Evolutionary conservation across 805 yeast genomes (phyloP), one percentile per base, ranked within the genome.

Genomic region (Ogataea siamensis): DNA sequence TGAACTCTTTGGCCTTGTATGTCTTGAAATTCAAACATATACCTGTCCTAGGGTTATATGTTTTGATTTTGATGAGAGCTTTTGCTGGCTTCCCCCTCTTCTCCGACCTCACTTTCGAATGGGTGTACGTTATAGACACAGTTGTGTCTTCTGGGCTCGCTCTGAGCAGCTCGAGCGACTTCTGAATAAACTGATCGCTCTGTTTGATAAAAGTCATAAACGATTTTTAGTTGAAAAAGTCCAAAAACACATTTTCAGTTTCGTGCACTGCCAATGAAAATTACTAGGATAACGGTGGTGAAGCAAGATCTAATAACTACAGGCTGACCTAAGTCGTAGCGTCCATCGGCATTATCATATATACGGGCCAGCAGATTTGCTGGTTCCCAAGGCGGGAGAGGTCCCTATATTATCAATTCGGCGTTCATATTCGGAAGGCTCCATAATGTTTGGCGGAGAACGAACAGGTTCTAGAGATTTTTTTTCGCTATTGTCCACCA

Each of bases 1-100:
- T 78, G 30, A 88, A 73, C 58, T 87, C 95, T 56, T 87, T 86
- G 32, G 71, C 62, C 47, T 81, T 80, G 45, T 66, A 64, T 1
- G 91, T 78, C 42, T 66, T 68, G 55, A 70, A 76, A 43, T 69
- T 71, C 58, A 80, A 73, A 43, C 80, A 71, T 27, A 78, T 68
- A 6, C 89, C 89, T 12, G 77, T 66, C 12, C 64, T 70, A 2
- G 88, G 73, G 54, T 86, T 87, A 49, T 62, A 80, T 0, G 83
- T 71, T 55, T 83, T 85, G 58, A 83, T 76, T 43, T 60, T 67
- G 42, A 72, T 66, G 32, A 64, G 44, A 40, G 53, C 47, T 35
- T 49, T 50, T 36, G 48, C 34, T 32, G 54, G 33, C 28, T 45
- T 41, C 7, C 18, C 22, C 7, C 32, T 14, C 33, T 34, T 19